Evolutionary conservation across 1,284 basidiomycete species (phyloP).

Genomic region (Pyrrhoderma lamaoense): DNA sequence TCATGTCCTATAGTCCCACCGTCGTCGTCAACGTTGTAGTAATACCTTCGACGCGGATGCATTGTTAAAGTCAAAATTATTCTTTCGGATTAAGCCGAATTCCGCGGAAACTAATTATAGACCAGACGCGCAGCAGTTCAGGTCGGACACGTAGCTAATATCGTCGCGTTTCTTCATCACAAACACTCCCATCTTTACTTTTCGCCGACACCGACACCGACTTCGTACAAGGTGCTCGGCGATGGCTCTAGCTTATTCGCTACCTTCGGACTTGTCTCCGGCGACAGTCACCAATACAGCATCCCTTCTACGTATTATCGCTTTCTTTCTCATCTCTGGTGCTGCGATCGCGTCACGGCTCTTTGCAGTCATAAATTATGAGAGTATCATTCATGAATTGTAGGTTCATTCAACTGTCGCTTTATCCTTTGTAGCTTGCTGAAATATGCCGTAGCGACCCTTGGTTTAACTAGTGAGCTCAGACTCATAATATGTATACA

Average conservation of each 20-base stretch:
- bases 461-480: slow-evolving; percentile 90
- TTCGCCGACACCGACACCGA: slow-evolving; percentile 7
- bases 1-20: background rate
- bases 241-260: slow-evolving; percentile 62
- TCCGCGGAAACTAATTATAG: background rate
- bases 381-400: slow-evolving; percentile 99
- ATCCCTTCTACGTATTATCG: slow-evolving; percentile 79
- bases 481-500: slow-evolving; percentile 1
- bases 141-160: slow-evolving; percentile 12
- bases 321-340: slow-evolving; percentile 81
- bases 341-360: slow-evolving; percentile 94
- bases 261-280: slow-evolving; percentile 62
- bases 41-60: background rate
- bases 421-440: slow-evolving; percentile 10
- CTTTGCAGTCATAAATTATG: slow-evolving; percentile 97
- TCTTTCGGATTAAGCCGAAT: too few species aligned
- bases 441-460: slow-evolving; percentile 61
- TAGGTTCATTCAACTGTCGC: slow-evolving; percentile 35
- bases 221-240: slow-evolving; percentile 22
- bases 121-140: slow-evolving; percentile 1
- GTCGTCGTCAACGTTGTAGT: background rate
- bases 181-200: background rate
- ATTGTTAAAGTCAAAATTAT: background rate
- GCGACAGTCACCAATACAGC: slow-evolving; percentile 73
- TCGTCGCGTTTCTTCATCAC: slow-evolving; percentile 1